These are phyloP conservation scores for Aquilaria yunnanensis DNA, from an alignment of 345 rosid genomes.

Conservation along the genomic window DNA sequence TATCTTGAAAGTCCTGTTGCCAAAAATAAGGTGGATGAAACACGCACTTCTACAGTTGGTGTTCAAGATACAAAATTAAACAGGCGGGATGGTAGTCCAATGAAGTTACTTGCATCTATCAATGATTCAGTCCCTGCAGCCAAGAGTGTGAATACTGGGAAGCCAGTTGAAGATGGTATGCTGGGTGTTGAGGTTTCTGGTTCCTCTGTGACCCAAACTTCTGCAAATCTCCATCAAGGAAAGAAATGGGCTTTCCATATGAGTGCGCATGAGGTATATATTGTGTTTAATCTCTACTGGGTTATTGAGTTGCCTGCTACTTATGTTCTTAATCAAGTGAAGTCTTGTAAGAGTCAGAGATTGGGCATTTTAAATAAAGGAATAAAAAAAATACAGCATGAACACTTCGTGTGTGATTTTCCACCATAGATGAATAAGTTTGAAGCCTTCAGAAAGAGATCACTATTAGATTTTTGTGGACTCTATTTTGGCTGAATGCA, in stretches of 20 bases:
- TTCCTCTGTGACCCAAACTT: constrained; percentile 27
- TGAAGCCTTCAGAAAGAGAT: no score
- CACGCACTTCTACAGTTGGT: constrained; percentile 13
- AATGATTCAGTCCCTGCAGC: constrained; percentile 24
- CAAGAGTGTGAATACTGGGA: constrained; percentile 25
- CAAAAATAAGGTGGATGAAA: constrained; percentile 23
- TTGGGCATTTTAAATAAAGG: no score
- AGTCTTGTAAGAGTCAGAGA: no score
- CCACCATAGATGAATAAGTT: no score
- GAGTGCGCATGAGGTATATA: constrained; percentile 75
- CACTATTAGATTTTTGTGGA: no score
- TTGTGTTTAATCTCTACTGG: not conserved
- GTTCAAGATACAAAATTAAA: constrained; percentile 23
- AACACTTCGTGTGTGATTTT: no score
- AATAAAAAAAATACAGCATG: no score
- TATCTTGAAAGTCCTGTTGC: constrained; percentile 37
- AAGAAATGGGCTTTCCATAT: constrained; percentile 61
- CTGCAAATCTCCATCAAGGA: constrained; percentile 21
- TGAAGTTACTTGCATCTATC: constrained; percentile 17
- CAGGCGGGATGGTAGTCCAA: constrained; percentile 34
- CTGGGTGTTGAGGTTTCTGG: constrained; percentile 22
- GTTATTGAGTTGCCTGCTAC: no score
- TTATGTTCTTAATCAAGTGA: no score
- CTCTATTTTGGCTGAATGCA: no score
- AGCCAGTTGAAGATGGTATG: constrained; percentile 20